A percentile compares a stretch with the other conserved stretches of the same genome.
phyloP scores from a whole-genome alignment of 176 grass and related monocot species.

The Oryza officinalis region DNA sequence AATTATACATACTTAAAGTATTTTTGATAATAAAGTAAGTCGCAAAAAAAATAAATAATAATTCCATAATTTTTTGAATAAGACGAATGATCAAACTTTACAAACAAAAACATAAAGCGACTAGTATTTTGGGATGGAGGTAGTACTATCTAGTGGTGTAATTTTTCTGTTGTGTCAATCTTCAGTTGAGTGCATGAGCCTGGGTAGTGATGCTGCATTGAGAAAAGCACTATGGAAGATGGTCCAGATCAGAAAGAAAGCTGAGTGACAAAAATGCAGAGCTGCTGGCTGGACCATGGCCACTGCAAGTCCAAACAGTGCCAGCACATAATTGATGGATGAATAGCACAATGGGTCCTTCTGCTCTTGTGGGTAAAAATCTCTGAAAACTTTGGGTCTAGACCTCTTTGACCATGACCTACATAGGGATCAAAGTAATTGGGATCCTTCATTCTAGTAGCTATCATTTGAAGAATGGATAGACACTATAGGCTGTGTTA shows the following conservation, averaged over 20 bases:
- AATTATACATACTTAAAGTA: too few relatives aligned
- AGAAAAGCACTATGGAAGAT: conserved; percentile 6
- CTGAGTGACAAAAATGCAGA: neutral
- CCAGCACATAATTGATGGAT: neutral
- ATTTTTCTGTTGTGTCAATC: neutral
- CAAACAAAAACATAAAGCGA: too few relatives aligned
- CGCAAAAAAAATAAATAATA: too few relatives aligned
- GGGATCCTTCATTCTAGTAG: neutral
- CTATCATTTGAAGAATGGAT: conserved; percentile 16
- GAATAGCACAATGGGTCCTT: conserved; percentile 18
- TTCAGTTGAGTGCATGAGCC: neutral
- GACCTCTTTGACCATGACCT: conserved; percentile 14
- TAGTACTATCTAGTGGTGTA: neutral
- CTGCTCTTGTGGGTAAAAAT: neutral
- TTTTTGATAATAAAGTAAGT: too few relatives aligned
- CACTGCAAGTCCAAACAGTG: conserved; percentile 4
- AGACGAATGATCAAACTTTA: too few relatives aligned
- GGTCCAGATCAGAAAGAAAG: neutral
- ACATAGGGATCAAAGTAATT: neutral
- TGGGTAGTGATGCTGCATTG: neutral
- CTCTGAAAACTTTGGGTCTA: neutral
- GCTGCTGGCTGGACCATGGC: conserved; percentile 9
- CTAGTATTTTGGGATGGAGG: too few relatives aligned
- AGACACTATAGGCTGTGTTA: neutral
- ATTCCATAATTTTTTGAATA: too few relatives aligned